Conservation (phyloP, 2,329 filamentous ascomycete species). For the Lachnellula suecica region DNA sequence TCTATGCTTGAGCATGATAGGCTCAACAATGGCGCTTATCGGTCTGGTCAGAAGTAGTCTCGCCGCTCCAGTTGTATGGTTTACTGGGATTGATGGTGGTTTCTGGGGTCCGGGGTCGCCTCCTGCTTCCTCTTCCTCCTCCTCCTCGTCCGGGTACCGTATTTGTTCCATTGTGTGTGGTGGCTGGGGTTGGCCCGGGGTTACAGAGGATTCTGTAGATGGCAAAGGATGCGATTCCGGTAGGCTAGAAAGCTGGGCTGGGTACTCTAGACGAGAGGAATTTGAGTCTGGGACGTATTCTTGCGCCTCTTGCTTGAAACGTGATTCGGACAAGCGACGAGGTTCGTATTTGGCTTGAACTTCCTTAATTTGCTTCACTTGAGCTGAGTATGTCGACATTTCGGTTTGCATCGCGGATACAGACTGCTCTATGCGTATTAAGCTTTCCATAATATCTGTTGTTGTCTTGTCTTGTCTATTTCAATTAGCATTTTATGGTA, state of each 20-base stretch:
- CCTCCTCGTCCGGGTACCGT: conserved; percentile 42
- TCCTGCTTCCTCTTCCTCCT: conserved; percentile 48
- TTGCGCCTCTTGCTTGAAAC: conserved; percentile 2
- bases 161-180: conserved; percentile 33
- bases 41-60: conserved; percentile 73
- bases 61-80: conserved; percentile 89
- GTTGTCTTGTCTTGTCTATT: conserved; percentile 54
- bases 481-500: conserved; percentile 17
- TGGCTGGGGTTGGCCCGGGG: conserved; percentile 7
- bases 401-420: background rate
- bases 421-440: conserved; percentile 22
- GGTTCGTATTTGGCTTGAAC: too few relatives aligned
- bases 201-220: conserved; percentile 20
- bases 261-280: too few relatives aligned
- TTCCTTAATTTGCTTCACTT: conserved; percentile 11
- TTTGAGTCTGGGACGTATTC: too few relatives aligned
- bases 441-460: conserved; percentile 56
- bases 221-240: conserved; percentile 10
- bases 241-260: too few relatives aligned
- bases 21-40: conserved; percentile 57
- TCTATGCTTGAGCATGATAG: conserved; percentile 47
- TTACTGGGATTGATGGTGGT: conserved; percentile 71
- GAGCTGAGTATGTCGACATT: background rate
- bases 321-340: background rate
- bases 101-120: conserved; percentile 49